Base-by-base conservation (phyloP, 257 asterid genomes). In the Mitragyna speciosa region DNA sequence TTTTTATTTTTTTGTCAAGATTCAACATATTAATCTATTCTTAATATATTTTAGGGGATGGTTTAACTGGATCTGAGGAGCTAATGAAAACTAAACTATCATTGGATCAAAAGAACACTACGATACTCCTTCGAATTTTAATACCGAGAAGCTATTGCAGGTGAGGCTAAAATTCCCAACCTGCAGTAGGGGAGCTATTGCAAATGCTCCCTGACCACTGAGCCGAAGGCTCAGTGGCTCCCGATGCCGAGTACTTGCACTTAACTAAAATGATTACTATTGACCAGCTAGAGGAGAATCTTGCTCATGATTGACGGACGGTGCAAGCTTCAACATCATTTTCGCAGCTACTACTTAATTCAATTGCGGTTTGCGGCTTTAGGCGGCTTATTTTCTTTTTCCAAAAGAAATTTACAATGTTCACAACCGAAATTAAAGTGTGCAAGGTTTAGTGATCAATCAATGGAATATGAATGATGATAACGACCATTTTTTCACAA, bases 301-400 rank as follows among this genome's bases (percentile, higher is more conserved):
- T 49, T 22, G 54, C 70, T 11, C 10, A 59, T 43, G 73, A 76
- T 64, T 76, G 63, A 64, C 31, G 64, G 80, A 45, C 47, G 80
- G 63, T 76, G 79, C 24, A 63, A 48, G 61, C 72, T 56, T 26
- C 26, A 16, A 10, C 71, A 10, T 61, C 47, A 49, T 76, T 64
- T 76, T 14, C 14, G 22, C 28, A 15, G 15, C 33, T 2, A n/a
- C 67, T 61, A 10, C 12, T 22, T 1, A 66, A 5, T 66, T 11
- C 36, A 33, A 16, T 15, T 7, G 24, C 20, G 41, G 41, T 31
- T 75, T 36, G 54, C 69, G 51, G 78, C n/a, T n/a, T n/a, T n/a
- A n/a, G n/a, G n/a, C 78, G 69, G 10, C 24, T 1, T 12, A 11
- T 33, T 49, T 72, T 51, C 39, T 36, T 36, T 36, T 36, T 36